Evolutionary conservation across 495 filamentous ascomycete species (phyloP), one percentile per base, ranked within the genome.

Genomic region (Lophiostoma macrostomum): DNA sequence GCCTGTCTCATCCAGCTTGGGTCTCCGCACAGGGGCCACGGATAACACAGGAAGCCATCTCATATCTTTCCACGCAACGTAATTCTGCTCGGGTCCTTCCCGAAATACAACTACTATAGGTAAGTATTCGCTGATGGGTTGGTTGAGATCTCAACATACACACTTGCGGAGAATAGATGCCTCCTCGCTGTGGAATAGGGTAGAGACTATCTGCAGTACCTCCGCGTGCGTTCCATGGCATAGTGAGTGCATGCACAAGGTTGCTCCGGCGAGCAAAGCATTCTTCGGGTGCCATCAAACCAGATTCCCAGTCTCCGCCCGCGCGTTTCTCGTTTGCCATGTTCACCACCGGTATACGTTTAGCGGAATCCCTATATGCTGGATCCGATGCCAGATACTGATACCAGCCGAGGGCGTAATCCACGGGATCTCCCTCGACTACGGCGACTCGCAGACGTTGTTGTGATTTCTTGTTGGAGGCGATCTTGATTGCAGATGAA

Each of bases 291-390:
- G 83, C 83, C 47, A 84, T 79, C 16, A 77, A 73, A 22, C 83
- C 84, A 4, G 82, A 85, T 58, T 88, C 85, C 86, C 86, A 90
- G 52, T 88, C 86, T 2, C 86, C 86, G 0, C 86, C 86, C 0
- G 86, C 72, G 25, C 85, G 74, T 56, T 82, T 85, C 61, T 90
- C 86, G 63, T 88, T 84, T 10, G 86, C 85, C 41, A 82, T 80
- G 60, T 84, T 88, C 50, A 90, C 80, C 28, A 89, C 81, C 5
- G 85, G 81, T 46, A 90, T 78, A 13, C 67, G 57, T 25, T 67
- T 67, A 25, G 62, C 60, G 18, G 59, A 46, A 40, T 64, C 30
- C 50, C 62, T 5, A 20, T 25, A 41, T 8, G 50, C 30, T 6
- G 39, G 37, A 25, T 64, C 54, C 27, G 24, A 34, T 10, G 47